Percentiles rank a stretch among this genome's conserved stretches.
phyloP scores from a whole-genome alignment of 225 moss, liverwort and hornwort species.

The Rhytidiadelphus loreus region DNA sequence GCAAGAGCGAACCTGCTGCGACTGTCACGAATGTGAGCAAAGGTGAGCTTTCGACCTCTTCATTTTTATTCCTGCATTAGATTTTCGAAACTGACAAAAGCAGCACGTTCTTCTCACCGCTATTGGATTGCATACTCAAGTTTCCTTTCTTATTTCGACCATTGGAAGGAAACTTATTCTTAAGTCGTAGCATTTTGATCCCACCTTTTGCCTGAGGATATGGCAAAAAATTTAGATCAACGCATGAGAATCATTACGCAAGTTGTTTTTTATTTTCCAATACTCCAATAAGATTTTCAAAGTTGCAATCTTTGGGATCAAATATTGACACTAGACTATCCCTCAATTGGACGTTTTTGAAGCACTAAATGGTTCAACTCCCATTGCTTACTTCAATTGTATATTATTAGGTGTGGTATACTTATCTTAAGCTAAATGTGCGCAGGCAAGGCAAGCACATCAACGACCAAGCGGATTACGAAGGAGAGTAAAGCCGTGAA shows the following conservation, averaged over 20 bases:
- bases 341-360: neutral
- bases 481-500: conserved; percentile 5
- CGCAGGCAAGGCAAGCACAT: conserved; percentile 15
- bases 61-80: neutral
- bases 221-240: neutral
- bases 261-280: neutral
- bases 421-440: neutral
- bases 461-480: neutral
- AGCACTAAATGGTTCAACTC: neutral
- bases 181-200: neutral
- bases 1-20: conserved; percentile 2
- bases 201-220: neutral
- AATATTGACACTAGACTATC: neutral
- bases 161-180: neutral
- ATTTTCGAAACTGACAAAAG: neutral
- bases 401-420: neutral
- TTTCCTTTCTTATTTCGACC: neutral
- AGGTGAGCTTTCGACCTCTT: conserved; percentile 4
- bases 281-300: neutral
- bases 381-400: neutral
- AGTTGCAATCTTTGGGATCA: neutral
- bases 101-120: neutral
- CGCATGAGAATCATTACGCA: neutral
- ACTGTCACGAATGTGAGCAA: neutral
- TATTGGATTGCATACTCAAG: neutral